Base-by-base conservation (phyloP, 768 basidiomycete genomes). In the Tephrocybe sp. region DNA sequence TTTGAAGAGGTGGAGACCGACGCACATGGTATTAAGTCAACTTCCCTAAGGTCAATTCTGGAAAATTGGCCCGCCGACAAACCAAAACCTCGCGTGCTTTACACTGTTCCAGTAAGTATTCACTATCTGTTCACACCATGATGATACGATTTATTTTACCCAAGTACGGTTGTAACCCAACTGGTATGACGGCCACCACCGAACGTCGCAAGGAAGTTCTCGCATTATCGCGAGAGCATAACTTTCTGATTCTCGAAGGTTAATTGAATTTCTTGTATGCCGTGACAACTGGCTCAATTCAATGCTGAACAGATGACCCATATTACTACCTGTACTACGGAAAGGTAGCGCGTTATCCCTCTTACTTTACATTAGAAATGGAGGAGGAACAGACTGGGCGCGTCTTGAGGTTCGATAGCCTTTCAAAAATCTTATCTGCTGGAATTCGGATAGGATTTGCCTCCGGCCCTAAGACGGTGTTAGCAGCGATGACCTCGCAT, bases 151-250 rank as follows among this genome's bases (percentile, higher is more conserved):
- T 26, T 26, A 26, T 4, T 26, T 7, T 26, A 26, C 26, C 3
- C 26, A 51, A 87, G 84, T 87, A 85, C 57, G 92, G 92, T n/a
- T 87, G 83, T 53, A 94, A 94, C 63, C 92, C 92, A 2, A 86
- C 85, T 10, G 92, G 92, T 11, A 78, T 79, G 62, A 92, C 90
- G 1, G 79, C 87, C 5, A 75, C 84, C 5, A 68, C 79, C 31
- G 77, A 82, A 53, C 79, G 93, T 33, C 77, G 87, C 33, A 72
- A 82, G 62, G 79, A 83, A 59, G 79, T 91, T 14, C 77, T 95
- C 14, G 66, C 71, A 45, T 73, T 95, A 6, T 83, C 85, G 14
- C 75, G 78, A 47, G 74, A 87, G 60, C 76, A 91, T 64, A 76
- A 87, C 59, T 79, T 95, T 58, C 60, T 95, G 40, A 87, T 95